Base-by-base conservation (phyloP, 2,329 filamentous ascomycete species). In the Diaporthe sp. region DNA sequence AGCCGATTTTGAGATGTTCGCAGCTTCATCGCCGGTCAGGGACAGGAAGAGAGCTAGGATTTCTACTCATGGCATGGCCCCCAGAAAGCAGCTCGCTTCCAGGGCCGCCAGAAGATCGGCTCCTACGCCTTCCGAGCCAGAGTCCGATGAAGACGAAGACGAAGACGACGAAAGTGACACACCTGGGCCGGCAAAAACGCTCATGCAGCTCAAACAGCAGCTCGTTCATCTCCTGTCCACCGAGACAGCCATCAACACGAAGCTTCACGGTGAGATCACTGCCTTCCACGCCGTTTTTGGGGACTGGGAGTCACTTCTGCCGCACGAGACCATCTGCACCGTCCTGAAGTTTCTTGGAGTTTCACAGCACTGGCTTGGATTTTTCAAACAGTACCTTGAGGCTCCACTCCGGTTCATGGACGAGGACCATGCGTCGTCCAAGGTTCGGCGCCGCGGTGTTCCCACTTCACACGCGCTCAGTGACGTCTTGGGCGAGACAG, bases 261-360 rank as follows among this genome's bases (percentile, higher is more conserved):
- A 83, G 53, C 77, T 89, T 0, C 82, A 88, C 57, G 86, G 86
- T 1, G 85, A 88, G 73, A 81, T 87, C 61, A 86, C 86, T 0
- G 85, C 86, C 0, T 82, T 89, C 42, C 86, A 87, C 51, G 86
- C 87, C 0, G 82, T 85, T n/a, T 88, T 89, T 74, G 81, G 86
- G 5, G 83, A 82, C 67, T 86, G 88, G 79, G 83, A 87, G 42
- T 82, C 85, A 0, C 81, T 84, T 0, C 79, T 90, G 1, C 86
- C 88, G 0, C 92, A 94, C 78, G 81, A 87, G 39, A 92, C 91
- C 0, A 87, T 93, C 25, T 82, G 90, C n/a, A 81, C 85, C 0
- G 85, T 92, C 0, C 81, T 94, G 76, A 83, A 87, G 39, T 92
- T 90, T 78, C 87, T 94, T 59, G 90, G 91, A 0, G 85, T 94